Evolutionary conservation across 768 basidiomycete genomes (phyloP).

Genomic region (Xanthoconium purpureum): DNA sequence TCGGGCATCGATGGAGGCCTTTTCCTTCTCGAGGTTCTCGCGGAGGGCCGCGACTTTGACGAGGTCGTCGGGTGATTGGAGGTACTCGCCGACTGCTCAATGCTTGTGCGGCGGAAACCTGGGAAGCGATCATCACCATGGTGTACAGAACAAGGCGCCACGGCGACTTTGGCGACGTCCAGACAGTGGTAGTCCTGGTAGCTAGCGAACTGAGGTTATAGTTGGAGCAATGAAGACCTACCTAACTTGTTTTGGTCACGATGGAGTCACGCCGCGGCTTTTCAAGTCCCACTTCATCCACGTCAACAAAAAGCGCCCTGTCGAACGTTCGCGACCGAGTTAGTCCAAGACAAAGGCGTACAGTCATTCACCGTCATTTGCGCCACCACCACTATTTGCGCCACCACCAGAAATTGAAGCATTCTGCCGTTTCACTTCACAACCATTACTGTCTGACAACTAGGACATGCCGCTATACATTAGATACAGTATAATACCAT

Average conservation of each 20-base stretch:
- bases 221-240: background rate
- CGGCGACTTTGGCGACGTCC: too few relatives aligned
- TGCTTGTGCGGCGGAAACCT: conserved; percentile 78
- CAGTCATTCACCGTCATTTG: too few relatives aligned
- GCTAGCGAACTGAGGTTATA: too few relatives aligned
- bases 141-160: background rate
- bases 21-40: conserved; percentile 95
- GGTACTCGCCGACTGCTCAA: conserved; percentile 84
- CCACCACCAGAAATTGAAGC: too few relatives aligned
- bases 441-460: too few relatives aligned
- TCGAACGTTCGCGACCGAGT: conserved; percentile 19
- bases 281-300: too few relatives aligned
- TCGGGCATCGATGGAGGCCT: conserved; percentile 87
- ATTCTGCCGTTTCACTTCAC: too few relatives aligned
- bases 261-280: too few relatives aligned
- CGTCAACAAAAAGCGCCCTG: conserved; percentile 1
- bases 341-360: conserved; percentile 65
- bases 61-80: conserved; percentile 93
- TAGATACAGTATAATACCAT: too few relatives aligned
- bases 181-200: background rate
- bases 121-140: conserved; percentile 45
- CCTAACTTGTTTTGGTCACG: background rate
- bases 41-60: conserved; percentile 83
- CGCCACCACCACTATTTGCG: too few relatives aligned
- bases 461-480: too few relatives aligned